These are phyloP conservation scores for Luvunga scandens DNA, from an alignment of 345 rosid genomes.

Conservation along the genomic window DNA sequence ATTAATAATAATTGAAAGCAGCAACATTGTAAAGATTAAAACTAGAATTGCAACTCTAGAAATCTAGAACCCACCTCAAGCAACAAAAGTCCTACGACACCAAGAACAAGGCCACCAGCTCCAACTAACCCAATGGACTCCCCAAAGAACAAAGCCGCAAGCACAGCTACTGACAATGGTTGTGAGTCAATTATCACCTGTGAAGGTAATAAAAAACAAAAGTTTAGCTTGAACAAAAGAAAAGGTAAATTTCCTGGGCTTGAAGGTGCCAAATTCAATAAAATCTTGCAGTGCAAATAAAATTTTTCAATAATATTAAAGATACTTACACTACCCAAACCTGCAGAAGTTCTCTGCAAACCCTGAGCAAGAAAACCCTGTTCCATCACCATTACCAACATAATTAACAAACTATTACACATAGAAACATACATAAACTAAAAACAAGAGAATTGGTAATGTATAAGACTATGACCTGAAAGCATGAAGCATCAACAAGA, in stretches of 20 bases:
- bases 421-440: not conserved
- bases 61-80: constrained; percentile 57
- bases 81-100: constrained; percentile 81
- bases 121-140: constrained; percentile 84
- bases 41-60: not conserved
- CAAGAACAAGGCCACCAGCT: constrained; percentile 75
- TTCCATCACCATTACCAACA: constrained; percentile 13
- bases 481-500: constrained; percentile 78
- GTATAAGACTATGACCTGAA: constrained; percentile 49
- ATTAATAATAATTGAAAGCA: not conserved
- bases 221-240: not conserved
- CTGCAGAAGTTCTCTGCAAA: constrained; percentile 86
- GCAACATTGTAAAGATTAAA: not conserved
- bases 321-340: constrained; percentile 78
- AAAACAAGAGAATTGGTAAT: not conserved
- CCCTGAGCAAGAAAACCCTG: constrained; percentile 95
- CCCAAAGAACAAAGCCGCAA: constrained; percentile 74
- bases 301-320: not conserved
- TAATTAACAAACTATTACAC: not conserved
- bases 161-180: constrained; percentile 84
- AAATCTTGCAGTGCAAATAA: not conserved
- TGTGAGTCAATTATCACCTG: constrained; percentile 96
- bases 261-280: not conserved
- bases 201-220: constrained; percentile 4
- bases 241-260: not conserved